Evolutionary conservation across 177 flowering plant species (phyloP), one percentile per base, ranked within the genome.

Genomic region (Vitis hybrid): DNA sequence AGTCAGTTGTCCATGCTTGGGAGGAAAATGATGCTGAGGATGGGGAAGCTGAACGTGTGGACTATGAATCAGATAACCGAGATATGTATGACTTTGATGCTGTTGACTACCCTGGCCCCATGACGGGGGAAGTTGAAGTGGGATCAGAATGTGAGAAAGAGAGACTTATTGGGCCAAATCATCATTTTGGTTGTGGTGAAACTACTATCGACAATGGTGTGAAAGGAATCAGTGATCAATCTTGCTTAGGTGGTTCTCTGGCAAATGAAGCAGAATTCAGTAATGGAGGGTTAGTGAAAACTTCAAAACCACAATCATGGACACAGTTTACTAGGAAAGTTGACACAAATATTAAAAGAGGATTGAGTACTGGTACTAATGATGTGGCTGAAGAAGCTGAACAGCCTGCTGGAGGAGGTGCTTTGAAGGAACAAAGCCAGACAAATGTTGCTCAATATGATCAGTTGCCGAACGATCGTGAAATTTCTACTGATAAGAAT

Each of bases 11-110:
- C 35, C 80, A 65, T 67, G 58, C 46, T 35, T 86, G 85, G 88
- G 90, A 83, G 58, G 87, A 82, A 4, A 79, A 78, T 67, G 83
- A 75, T 4, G 76, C 56, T 69, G 88, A 84, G 57, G 86, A 83
- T 55, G 79, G 74, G 58, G 93, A 91, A 76, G 68, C 76, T 65
- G 94, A 90, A 71, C 83, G 73, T 62, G 87, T 87, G 63, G 91
- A 90, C 68, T 88, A 90, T 77, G 94, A 79, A 20, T 84, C 87
- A 63, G 88, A 84, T 72, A 77, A 70, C 64, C 77, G 74, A 71
- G 84, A 80, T 12, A 68, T 59, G 48, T 74, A 76, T 68, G 67
- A 64, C 50, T 78, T 75, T 68, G 79, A 76, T 66, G 63, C 76
- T 75, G 76, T 58, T 63, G 81, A 81, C 67, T 66, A 74, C 63